phyloP scores from a whole-genome alignment of 129 eudicot species.

The Centaurea solstitialis region DNA sequence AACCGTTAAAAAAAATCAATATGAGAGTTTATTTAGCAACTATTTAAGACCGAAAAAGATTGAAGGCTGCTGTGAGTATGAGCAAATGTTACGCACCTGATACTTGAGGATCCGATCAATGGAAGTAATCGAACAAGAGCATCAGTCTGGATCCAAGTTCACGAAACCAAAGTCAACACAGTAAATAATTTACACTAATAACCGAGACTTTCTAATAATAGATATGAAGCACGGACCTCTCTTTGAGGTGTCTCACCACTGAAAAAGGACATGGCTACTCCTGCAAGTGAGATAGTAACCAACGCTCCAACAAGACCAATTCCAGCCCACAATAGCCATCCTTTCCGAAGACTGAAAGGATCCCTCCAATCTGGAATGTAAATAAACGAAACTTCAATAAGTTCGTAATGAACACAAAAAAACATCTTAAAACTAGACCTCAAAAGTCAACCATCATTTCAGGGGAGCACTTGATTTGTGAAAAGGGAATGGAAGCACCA shows the following conservation, averaged over 20 bases:
- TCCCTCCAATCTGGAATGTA: conserved; percentile 67
- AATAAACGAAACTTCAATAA: background rate
- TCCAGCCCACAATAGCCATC: conserved; percentile 98
- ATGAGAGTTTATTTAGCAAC: background rate
- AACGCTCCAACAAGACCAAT: conserved; percentile 85
- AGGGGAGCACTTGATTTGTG: no score
- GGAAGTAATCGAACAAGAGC: conserved; percentile 95
- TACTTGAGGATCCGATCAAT: conserved; percentile 85
- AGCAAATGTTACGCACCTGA: conserved; percentile 53
- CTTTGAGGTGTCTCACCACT: conserved; percentile 79
- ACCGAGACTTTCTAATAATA: background rate
- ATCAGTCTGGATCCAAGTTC: conserved; percentile 69
- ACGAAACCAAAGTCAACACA: conserved; percentile 9
- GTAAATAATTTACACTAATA: background rate
- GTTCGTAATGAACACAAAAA: background rate
- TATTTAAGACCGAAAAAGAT: background rate
- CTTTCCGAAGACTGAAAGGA: conserved; percentile 82
- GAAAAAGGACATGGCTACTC: conserved; percentile 73
- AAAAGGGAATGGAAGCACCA: background rate
- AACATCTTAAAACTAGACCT: background rate
- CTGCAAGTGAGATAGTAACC: conserved; percentile 70
- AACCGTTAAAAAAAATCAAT: background rate
- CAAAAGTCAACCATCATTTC: background rate
- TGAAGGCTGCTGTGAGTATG: background rate
- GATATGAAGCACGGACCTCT: conserved; percentile 59